Base-by-base conservation (phyloP, 1,284 basidiomycete genomes). In the Tilletia caries region DNA sequence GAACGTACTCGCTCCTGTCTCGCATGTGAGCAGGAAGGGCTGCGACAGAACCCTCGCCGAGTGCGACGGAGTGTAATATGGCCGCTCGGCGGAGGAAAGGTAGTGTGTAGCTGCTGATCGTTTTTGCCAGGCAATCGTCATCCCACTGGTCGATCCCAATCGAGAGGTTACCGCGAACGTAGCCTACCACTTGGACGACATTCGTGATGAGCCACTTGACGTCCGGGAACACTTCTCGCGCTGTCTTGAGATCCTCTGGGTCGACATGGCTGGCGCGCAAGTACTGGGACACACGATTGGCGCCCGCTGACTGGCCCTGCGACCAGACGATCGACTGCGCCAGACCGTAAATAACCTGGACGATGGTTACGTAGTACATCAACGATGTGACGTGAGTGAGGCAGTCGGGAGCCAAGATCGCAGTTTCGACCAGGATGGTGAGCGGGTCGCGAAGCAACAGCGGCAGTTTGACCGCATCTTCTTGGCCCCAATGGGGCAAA, bases 21-120 rank as follows among this genome's bases (percentile, higher is more conserved):
- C 29, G 25, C 29, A 27, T 50, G 10, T 52, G 10, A 44, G 18
- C 32, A 3, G 29, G 64, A n/a, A 44, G 41, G 10, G 64, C 20
- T 37, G 20, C 34, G 2, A 66, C 43, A n/a, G 41, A 44, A 23
- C 18, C 32, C 23, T 27, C 15, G n/a, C 65, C 65, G 71, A 91
- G 86, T 25, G 93, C 86, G 0, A 92, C 88, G 15, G 91, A 89
- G 74, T 90, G 92, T 10, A 98, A 87, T 48, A 97, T 92, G 5
- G 92, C 90, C 0, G 92, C 92, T 3, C 92, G 89, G 44, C 95
- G 90, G n/a, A 98, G 87, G 87, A 97, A 97, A 1, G 94, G 94
- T 6, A 98, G 86, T 0, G 93, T 95, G 84, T 95, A 93, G 0
- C 89, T 87, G 82, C 95, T 95, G 62, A 98, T 85, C 65, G 95